These are phyloP conservation scores for Stipa capillata DNA, from an alignment of 176 grass and related monocot genomes.

Conservation along the genomic window DNA sequence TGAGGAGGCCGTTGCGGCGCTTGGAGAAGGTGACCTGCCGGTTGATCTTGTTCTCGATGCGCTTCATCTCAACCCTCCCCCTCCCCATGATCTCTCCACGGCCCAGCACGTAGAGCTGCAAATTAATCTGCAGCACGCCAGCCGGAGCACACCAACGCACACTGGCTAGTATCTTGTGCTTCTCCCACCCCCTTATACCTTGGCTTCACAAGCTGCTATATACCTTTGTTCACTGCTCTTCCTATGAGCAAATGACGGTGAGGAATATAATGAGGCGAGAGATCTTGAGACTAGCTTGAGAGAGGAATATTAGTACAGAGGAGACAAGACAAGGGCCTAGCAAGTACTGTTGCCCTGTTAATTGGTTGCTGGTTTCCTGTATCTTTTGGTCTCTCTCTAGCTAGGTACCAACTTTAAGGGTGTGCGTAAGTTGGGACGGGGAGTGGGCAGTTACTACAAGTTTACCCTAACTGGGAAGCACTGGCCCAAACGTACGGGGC, in stretches of 20 bases:
- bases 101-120: no score
- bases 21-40: slow-evolving; percentile 98
- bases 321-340: slow-evolving; percentile 13
- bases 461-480: slow-evolving; percentile 19
- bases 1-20: slow-evolving; percentile 83
- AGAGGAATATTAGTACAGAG: slow-evolving; percentile 27
- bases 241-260: no score
- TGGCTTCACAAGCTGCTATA: no score
- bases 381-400: not conserved
- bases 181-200: no score
- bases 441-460: not conserved
- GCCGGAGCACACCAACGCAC: no score
- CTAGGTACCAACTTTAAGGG: slow-evolving; percentile 2
- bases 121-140: no score
- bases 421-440: slow-evolving; percentile 5
- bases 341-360: slow-evolving; percentile 28
- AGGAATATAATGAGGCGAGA: no score
- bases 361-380: slow-evolving; percentile 19
- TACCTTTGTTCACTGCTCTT: no score
- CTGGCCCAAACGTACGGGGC: not conserved
- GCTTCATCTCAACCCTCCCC: slow-evolving; percentile 87
- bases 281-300: no score
- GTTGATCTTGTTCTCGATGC: slow-evolving; percentile 97
- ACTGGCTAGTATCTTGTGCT: no score
- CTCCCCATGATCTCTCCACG: slow-evolving; percentile 53